Evolutionary conservation across 768 basidiomycete genomes (phyloP).

Genomic region (Russula lepida): DNA sequence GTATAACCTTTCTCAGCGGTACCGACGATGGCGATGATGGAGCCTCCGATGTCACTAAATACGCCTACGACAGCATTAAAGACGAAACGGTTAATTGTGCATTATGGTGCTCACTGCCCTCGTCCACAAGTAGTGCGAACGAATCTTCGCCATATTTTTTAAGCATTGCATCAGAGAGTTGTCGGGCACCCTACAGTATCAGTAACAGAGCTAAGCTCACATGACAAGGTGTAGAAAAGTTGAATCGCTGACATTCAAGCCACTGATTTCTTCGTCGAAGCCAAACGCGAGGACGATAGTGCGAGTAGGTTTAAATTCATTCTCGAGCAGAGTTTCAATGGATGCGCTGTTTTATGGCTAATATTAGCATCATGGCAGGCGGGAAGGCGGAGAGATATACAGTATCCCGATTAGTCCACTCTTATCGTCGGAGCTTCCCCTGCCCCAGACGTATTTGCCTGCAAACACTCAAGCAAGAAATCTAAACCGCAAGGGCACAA

Average conservation of each 20-base stretch:
- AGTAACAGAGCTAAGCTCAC: neutral
- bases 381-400: slow-evolving; percentile 17
- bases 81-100: neutral
- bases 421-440: slow-evolving; percentile 32
- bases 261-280: slow-evolving; percentile 37
- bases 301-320: slow-evolving; percentile 33
- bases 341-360: slow-evolving; percentile 25
- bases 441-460: slow-evolving; percentile 29
- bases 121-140: slow-evolving; percentile 78
- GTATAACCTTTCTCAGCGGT: slow-evolving; percentile 70
- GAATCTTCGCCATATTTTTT: slow-evolving; percentile 59
- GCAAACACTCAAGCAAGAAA: neutral
- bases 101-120: slow-evolving; percentile 51
- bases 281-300: slow-evolving; percentile 28
- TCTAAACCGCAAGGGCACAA: neutral
- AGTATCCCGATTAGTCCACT: slow-evolving; percentile 29
- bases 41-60: slow-evolving; percentile 42
- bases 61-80: slow-evolving; percentile 33
- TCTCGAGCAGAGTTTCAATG: slow-evolving; percentile 33
- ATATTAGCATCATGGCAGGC: neutral
- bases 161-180: slow-evolving; percentile 41
- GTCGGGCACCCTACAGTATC: slow-evolving; percentile 50
- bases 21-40: slow-evolving; percentile 50
- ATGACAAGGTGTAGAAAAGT: neutral
- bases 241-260: slow-evolving; percentile 18